Conservation (phyloP, 768 basidiomycete species). For the Auricularia heimuer region DNA sequence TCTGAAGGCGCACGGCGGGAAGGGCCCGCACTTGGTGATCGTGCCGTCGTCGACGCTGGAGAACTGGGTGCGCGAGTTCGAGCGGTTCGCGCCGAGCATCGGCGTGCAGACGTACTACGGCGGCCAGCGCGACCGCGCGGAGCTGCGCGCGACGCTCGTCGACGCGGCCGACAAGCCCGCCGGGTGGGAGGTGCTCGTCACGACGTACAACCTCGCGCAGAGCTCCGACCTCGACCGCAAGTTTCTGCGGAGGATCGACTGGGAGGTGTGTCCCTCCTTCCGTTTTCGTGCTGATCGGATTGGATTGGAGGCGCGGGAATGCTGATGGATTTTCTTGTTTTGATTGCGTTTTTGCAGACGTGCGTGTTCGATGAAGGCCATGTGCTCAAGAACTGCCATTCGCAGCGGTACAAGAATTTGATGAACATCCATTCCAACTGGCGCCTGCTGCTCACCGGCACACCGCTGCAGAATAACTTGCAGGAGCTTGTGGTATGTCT, state of each 20-base stretch:
- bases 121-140: conserved; percentile 72
- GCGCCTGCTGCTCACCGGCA: conserved; percentile 89
- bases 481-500: conserved; percentile 77
- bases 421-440: conserved; percentile 79
- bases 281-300: too few species aligned
- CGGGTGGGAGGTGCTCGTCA: conserved; percentile 89
- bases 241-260: conserved; percentile 83
- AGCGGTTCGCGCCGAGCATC: conserved; percentile 79
- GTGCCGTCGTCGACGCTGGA: conserved; percentile 98
- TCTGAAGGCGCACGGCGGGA: conserved; percentile 66
- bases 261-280: conserved; percentile 60
- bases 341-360: conserved; percentile 37
- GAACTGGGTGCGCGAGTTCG: conserved; percentile 97
- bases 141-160: conserved; percentile 60
- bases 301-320: not conserved
- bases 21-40: conserved; percentile 85
- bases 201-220: conserved; percentile 91
- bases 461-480: conserved; percentile 86
- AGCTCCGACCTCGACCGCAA: conserved; percentile 81
- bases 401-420: conserved; percentile 88
- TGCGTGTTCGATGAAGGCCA: conserved; percentile 98
- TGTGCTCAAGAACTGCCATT: conserved; percentile 92
- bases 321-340: not conserved
- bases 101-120: conserved; percentile 90
- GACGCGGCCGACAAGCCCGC: conserved; percentile 36